Evolutionary conservation across 495 filamentous ascomycete species (phyloP), one percentile per base, ranked within the genome.

Genomic region (Hamigera avellanea): DNA sequence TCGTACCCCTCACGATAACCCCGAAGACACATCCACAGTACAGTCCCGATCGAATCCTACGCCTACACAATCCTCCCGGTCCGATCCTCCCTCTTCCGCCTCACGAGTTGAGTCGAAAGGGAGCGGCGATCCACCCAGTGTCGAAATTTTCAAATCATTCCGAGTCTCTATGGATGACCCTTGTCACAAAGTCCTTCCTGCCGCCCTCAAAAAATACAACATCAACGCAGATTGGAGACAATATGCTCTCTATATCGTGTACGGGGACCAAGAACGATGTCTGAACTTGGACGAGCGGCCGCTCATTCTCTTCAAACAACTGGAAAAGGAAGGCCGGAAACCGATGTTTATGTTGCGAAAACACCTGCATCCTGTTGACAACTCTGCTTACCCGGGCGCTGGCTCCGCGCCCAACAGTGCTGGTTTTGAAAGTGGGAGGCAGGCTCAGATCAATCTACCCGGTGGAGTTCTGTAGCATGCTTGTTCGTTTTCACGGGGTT

Each of bases 331-430:
- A 61, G 93, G 93, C 9, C 79, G 86, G 56, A 98, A 98, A 53
- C 91, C 91, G 21, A 96, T 98, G 91, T 98, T 96, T 53, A 98
- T 98, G 91, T 59, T 98, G 27, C 66, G 91, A 33, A 84, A 83
- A 57, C 70, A 54, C 17, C 50, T 61, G 1, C 57, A 65, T 23
- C 43, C 52, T 0, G 19, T 46, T 1, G 51, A 54, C 5, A 50
- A 48, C 33, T 50, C 43, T 32, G 41, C 51, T n/a, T 52, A 51
- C 34, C 38, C 48, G 7, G 33, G 44, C 8, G 41, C 44, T 6
- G 53, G 57, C 1, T 55, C 62, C 5, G 56, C 56, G 26, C 64
- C 64, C 10, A 62, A 56, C 36, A 64, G 61, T 31, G 61, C 62
- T 26, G 57, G 59, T 7, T 68, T 68, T 33, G 62, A 68, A 17